A percentile compares a stretch with the other conserved stretches of the same genome.
Conservation (phyloP, 2,329 filamentous ascomycete genomes). For the Claviceps sp. region DNA sequence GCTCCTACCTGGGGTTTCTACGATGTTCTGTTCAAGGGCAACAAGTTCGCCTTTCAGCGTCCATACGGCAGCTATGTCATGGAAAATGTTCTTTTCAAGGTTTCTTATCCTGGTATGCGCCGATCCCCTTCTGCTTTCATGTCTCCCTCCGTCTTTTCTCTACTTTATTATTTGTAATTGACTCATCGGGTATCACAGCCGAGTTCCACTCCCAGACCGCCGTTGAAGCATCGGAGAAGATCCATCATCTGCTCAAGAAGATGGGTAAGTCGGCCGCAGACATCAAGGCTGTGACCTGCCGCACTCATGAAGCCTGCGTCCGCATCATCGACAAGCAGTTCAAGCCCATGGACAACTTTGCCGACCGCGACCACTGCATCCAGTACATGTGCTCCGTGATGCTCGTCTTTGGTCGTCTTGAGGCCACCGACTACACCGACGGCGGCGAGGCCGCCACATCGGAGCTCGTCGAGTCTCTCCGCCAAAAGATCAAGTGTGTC, state of each 20-base stretch:
- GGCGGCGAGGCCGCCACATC: slow-evolving; percentile 85
- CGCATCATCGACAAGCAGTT: slow-evolving; percentile 99
- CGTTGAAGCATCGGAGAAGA: slow-evolving; percentile 83
- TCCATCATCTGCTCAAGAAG: slow-evolving; percentile 69
- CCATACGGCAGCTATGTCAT: slow-evolving; percentile 97
- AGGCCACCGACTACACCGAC: slow-evolving; percentile 87
- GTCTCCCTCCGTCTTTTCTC: neutral
- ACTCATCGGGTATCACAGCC: slow-evolving; percentile 28
- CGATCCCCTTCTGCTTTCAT: neutral
- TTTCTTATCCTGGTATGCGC: slow-evolving; percentile 85
- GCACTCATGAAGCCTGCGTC: slow-evolving; percentile 95
- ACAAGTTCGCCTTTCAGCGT: slow-evolving; percentile 91
- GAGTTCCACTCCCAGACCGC: slow-evolving; percentile 99
- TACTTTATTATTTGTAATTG: too few species aligned
- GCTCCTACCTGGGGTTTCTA: slow-evolving; percentile 97
- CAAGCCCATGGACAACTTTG: slow-evolving; percentile 99
- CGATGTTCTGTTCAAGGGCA: slow-evolving; percentile 92
- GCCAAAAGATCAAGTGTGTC: slow-evolving; percentile 88
- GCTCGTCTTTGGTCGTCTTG: slow-evolving; percentile 88
- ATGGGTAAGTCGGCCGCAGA: slow-evolving; percentile 86
- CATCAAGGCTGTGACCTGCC: slow-evolving; percentile 85
- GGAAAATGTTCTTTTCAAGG: slow-evolving; percentile 99
- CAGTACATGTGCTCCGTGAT: slow-evolving; percentile 98
- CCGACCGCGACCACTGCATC: slow-evolving; percentile 97
- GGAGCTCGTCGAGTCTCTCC: slow-evolving; percentile 76